A percentile compares a stretch with the other conserved stretches of the same genome.
Conservation (phyloP, 2,329 filamentous ascomycete species). For the Paracoccidioides lutzii region DNA sequence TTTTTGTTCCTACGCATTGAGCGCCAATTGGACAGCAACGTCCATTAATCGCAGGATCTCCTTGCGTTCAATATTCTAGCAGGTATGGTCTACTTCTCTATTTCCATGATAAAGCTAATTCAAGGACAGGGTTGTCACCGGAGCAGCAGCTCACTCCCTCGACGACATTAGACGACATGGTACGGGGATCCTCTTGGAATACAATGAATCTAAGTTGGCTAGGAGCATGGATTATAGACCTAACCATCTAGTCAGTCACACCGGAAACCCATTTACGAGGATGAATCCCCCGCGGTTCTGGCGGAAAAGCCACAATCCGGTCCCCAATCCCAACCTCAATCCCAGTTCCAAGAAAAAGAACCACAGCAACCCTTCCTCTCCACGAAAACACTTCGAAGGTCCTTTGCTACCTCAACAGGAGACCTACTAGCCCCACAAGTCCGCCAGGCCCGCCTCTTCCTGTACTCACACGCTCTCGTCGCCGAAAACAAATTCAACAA, state of each 20-base stretch:
- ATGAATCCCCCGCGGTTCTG: conserved; percentile 4
- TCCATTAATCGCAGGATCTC: conserved; percentile 22
- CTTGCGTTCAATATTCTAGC: conserved; percentile 30
- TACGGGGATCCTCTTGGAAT: conserved; percentile 14
- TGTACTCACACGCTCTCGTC: conserved; percentile 60
- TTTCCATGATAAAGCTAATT: conserved; percentile 8
- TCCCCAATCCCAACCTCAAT: conserved; percentile 1
- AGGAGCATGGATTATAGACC: background rate
- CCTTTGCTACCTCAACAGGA: conserved; percentile 54
- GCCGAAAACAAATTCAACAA: conserved; percentile 75
- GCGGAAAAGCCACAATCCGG: background rate
- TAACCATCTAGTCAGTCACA: conserved; percentile 6
- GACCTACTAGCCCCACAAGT: conserved; percentile 79
- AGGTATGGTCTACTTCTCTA: conserved; percentile 18
- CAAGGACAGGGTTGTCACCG: conserved; percentile 23
- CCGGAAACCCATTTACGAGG: conserved; percentile 14
- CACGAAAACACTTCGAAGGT: conserved; percentile 7
- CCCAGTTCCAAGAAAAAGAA: conserved; percentile 4
- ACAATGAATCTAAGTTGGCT: background rate
- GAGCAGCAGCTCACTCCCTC: conserved; percentile 27
- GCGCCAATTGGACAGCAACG: conserved; percentile 17
- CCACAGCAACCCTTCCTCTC: background rate
- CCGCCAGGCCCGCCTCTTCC: conserved; percentile 61
- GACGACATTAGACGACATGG: conserved; percentile 22
- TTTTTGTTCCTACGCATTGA: conserved; percentile 12